Base-by-base conservation (phyloP, 305 asterid species). In the Rubia balearica region DNA sequence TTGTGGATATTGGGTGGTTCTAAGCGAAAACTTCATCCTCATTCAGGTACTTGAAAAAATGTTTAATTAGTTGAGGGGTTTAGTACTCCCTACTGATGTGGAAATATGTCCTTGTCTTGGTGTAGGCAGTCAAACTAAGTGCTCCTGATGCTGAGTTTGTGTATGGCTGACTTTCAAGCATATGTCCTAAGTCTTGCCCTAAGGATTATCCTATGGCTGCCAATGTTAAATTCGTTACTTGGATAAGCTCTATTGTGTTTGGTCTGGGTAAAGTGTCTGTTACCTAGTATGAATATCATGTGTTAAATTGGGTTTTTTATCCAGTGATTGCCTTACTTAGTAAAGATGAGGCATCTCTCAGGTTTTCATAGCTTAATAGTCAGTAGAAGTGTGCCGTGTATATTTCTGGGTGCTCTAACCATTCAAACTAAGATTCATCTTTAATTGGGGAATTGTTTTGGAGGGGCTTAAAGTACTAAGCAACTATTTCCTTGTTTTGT, bases 401-500 rank as follows among this genome's bases (percentile, higher is more conserved):
- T 67, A 4, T 61, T 45, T 61, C 40, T 51, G 46, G 59, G 8
- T 49, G n/a, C 33, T 49, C 24, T 49, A 27, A 8, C 53, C 7
- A 13, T 16, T 8, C 51, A 61, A 16, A 9, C 9, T 61, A 21
- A 6, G 62, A 43, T 38, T 22, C 57, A 48, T 12, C 57, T 51
- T 62, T 72, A 40, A 65, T 60, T 42, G 36, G 65, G 67, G 75
- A 40, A 67, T 68, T 11, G n/a, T 24, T 62, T 21, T 27, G 55
- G 30, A 60, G 36, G 65, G 67, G 68, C 42, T 16, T 24, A 19
- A 14, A 6, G 9, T 41, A 41, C 9, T 64, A 49, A 70, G 75
- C 71, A 33, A 68, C 67, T 77, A 21, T 70, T 68, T 68, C 14
- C 70, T 74, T 62, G 65, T 67, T 72, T 73, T 74, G 77, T 73